Conservation (phyloP, 371 early-diverging fungal genomes). For the Mortierella polycephala region DNA sequence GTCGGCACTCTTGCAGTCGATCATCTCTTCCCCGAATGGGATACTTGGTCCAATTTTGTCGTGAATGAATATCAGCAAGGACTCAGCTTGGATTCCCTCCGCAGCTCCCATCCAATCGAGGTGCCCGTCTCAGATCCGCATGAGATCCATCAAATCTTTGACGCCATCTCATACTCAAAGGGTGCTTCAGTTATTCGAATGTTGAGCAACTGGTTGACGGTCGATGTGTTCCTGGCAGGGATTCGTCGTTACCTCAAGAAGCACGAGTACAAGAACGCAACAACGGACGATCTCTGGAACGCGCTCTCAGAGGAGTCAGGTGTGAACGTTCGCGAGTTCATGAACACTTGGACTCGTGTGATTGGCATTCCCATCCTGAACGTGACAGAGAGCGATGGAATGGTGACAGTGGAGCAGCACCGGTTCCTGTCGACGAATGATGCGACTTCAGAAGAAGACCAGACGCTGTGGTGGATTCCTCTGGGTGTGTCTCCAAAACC, state of each 20-base stretch:
- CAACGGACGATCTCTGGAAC: conserved; percentile 88
- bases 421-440: conserved; percentile 84
- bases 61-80: conserved; percentile 76
- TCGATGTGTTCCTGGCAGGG: conserved; percentile 78
- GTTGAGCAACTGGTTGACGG: conserved; percentile 82
- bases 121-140: conserved; percentile 81
- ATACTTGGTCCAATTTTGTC: conserved; percentile 78
- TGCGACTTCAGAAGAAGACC: conserved; percentile 68
- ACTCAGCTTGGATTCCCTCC: conserved; percentile 79
- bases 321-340: conserved; percentile 76
- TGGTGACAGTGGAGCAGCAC: conserved; percentile 65
- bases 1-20: conserved; percentile 87
- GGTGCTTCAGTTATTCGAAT: conserved; percentile 93
- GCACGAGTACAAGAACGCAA: conserved; percentile 85
- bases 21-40: conserved; percentile 80
- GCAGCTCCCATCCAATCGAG: conserved; percentile 89
- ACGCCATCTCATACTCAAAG: conserved; percentile 86
- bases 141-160: conserved; percentile 86
- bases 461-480: conserved; percentile 81
- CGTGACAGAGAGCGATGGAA: conserved; percentile 59
- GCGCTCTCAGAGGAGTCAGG: conserved; percentile 75
- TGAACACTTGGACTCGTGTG: conserved; percentile 88
- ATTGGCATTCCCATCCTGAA: conserved; percentile 83
- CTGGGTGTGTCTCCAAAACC: conserved; percentile 53
- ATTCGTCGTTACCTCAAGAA: conserved; percentile 81